Evolutionary conservation across 192 early-diverging fungal genomes (phyloP).

Genomic region (Backusella luteola): DNA sequence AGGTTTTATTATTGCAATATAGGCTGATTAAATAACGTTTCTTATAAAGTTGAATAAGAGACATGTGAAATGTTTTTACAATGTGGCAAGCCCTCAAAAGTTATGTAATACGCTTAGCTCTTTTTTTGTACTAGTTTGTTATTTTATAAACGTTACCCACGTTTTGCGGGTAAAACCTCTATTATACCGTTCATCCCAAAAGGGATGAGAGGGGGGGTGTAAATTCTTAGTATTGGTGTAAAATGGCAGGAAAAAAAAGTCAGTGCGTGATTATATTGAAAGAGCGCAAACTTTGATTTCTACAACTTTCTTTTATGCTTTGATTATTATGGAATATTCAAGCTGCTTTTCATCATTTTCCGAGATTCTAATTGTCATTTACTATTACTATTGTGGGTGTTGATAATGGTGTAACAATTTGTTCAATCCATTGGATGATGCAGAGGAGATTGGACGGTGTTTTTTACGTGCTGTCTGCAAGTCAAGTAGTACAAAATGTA

Average conservation of each 20-base stretch:
- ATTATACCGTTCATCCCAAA: not conserved
- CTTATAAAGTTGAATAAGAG: not conserved
- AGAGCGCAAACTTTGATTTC: slow-evolving; percentile 94
- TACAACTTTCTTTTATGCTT: slow-evolving; percentile 35
- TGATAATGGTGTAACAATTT: slow-evolving; percentile 85
- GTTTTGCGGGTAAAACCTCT: not conserved
- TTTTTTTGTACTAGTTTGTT: not conserved
- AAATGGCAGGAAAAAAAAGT: slow-evolving; percentile 69
- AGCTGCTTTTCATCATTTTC: not conserved
- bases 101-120: not conserved
- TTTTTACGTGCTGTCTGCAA: slow-evolving; percentile 88
- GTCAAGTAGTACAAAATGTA: slow-evolving; percentile 44
- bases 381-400: not conserved
- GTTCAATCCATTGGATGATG: slow-evolving; percentile 97
- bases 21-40: not conserved
- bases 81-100: not conserved
- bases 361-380: not conserved
- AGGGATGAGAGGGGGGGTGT: not conserved
- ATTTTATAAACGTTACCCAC: not conserved
- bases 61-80: not conserved
- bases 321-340: not conserved
- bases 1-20: not conserved
- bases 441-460: slow-evolving; percentile 91
- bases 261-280: slow-evolving; percentile 91
- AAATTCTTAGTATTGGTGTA: slow-evolving; percentile 81